phyloP scores from a whole-genome alignment of 2,329 filamentous ascomycete genomes.

The Cytospora mali region DNA sequence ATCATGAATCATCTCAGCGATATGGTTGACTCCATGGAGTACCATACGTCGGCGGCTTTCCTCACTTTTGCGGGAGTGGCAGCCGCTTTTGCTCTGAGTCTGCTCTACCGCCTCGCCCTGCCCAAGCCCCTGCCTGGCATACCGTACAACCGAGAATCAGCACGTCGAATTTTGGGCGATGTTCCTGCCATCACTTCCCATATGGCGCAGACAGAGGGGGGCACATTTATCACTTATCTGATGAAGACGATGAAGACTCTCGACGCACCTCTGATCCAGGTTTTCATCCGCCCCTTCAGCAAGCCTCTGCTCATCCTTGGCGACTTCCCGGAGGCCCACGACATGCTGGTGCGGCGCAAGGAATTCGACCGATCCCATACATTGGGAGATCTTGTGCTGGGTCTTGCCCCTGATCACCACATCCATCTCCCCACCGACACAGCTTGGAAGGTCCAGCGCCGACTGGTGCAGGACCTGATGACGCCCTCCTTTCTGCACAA shows the following conservation, averaged over 20 bases:
- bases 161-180: constrained; percentile 32
- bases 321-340: constrained; percentile 29
- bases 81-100: no score
- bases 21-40: no score
- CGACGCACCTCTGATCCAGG: background rate
- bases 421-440: background rate
- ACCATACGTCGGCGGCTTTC: no score
- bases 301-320: constrained; percentile 39
- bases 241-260: constrained; percentile 6
- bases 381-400: background rate
- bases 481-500: constrained; percentile 8
- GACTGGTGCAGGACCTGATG: constrained; percentile 13
- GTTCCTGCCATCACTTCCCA: constrained; percentile 24
- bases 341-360: constrained; percentile 28
- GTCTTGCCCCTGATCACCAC: background rate
- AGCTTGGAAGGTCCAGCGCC: background rate
- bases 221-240: constrained; percentile 28
- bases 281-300: constrained; percentile 49
- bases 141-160: constrained; percentile 33
- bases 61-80: no score
- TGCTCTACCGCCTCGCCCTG: constrained; percentile 24
- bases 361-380: constrained; percentile 20
- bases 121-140: constrained; percentile 37
- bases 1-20: no score
- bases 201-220: constrained; percentile 10